Percentiles rank a stretch among this genome's conserved stretches.
These are phyloP conservation scores for Neltuma alba DNA, from an alignment of 306 rosid genomes.

Conservation along the genomic window DNA sequence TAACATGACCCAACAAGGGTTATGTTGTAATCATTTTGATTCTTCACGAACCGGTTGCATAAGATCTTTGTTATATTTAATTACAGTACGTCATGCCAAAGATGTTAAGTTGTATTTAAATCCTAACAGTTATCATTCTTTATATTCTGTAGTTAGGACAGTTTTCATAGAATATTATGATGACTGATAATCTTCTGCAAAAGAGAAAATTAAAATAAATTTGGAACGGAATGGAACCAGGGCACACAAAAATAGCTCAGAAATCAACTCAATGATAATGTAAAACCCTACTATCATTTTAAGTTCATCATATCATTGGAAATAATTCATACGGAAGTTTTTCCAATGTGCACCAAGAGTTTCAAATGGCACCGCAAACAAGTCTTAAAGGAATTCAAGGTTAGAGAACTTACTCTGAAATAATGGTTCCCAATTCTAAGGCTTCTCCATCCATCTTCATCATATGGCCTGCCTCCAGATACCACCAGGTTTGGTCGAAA, in stretches of 20 bases:
- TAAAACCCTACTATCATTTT: not conserved
- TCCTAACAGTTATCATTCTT: no score
- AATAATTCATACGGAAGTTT: not conserved
- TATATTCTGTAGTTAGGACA: not conserved
- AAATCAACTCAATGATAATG: no score
- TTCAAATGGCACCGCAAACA: not conserved
- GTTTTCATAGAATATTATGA: not conserved
- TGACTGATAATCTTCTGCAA: no score
- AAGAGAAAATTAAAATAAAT: no score
- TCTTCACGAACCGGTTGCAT: no score
- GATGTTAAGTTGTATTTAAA: no score
- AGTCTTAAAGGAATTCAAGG: slow-evolving; percentile 9
- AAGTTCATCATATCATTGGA: not conserved
- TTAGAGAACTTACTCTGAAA: slow-evolving; percentile 66
- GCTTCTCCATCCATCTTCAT: slow-evolving; percentile 86
- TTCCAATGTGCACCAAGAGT: slow-evolving; percentile 9
- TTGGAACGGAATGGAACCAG: no score
- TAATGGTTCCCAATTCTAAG: slow-evolving; percentile 66
- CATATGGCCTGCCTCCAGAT: slow-evolving; percentile 85
- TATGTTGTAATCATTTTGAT: no score
- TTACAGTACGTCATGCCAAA: no score
- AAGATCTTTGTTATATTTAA: no score
- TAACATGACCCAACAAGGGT: no score
- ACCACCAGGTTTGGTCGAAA: slow-evolving; percentile 89
- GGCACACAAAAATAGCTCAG: no score